Evolutionary conservation across 768 basidiomycete genomes (phyloP), one percentile per base, ranked within the genome.

Genomic region (Butyriboletus loyo): DNA sequence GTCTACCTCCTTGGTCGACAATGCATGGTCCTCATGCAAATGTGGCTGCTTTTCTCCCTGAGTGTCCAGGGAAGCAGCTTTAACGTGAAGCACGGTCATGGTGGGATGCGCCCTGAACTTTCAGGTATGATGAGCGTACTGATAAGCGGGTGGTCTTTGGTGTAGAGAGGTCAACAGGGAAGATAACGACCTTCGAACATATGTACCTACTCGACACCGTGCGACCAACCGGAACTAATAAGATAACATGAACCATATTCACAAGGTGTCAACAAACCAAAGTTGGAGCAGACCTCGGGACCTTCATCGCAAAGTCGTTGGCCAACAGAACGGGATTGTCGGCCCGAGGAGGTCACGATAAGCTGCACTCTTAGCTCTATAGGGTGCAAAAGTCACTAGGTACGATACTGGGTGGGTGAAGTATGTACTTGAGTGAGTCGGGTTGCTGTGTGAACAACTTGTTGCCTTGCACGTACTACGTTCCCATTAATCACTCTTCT

Each of bases 1-100:
- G 61, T 87, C 86, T 6, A 85, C 74, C 47, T 82, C 76, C 52
- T 70, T 75, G 40, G 73, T 68, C 5, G 77, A 74, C 13, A 69
- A 19, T 4, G 55, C 54, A 5, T 67, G 55, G 13, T 38, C 36
- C 17, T 54, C 50, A 5, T 58, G 61, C 21, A 48, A 3, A n/a
- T 28, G 36, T 1, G 10, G 7, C 17, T 21, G 24, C 35, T 61
- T 66, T 45, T 59, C 62, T 36, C 24, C 50, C 10, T 46, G 38
- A 5, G 27, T 48, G n/a, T 57, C 62, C 7, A 40, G 50, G 7
- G 56, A 67, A 21, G 35, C 36, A 7, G 37, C 7, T 1, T 56
- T 54, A 11, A 27, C 25, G 13, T 53, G 50, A 40, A 30, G 38
- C 25, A 54, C 53, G 17, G 22, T 30, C 44, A 38, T 54, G 22